Conservation (phyloP, 768 basidiomycete species). For the Lactarius sp. region DNA sequence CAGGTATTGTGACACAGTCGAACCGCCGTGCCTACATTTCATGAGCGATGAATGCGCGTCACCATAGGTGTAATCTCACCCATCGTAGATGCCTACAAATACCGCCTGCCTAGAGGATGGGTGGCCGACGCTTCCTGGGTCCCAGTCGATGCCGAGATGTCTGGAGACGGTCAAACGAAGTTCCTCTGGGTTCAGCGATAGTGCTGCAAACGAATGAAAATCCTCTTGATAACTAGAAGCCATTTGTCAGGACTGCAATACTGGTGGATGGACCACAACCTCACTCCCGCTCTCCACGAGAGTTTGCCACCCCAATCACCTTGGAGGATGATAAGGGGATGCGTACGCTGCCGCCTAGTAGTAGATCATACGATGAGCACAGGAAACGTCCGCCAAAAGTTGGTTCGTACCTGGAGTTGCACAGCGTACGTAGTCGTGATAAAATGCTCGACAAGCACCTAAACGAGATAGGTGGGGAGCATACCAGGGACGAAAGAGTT, state of each 20-base stretch:
- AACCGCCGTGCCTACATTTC: constrained; percentile 77
- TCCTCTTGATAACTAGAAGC: constrained; percentile 80
- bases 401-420: constrained; percentile 37
- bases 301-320: constrained; percentile 69
- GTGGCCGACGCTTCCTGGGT: constrained; percentile 49
- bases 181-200: constrained; percentile 74
- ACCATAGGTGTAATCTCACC: constrained; percentile 43
- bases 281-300: constrained; percentile 71
- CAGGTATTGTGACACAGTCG: constrained; percentile 82
- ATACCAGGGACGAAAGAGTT: constrained; percentile 2
- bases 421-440: constrained; percentile 69
- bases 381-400: not conserved
- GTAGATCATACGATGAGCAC: constrained; percentile 13
- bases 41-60: constrained; percentile 1
- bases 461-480: not conserved
- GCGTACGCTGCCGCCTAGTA: constrained; percentile 55
- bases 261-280: constrained; percentile 19
- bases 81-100: constrained; percentile 89
- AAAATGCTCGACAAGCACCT: constrained; percentile 30
- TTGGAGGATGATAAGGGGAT: constrained; percentile 72
- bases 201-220: constrained; percentile 68
- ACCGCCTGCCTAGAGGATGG: constrained; percentile 68
- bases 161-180: constrained; percentile 60
- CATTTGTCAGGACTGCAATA: constrained; percentile 19
- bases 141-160: constrained; percentile 64